These are phyloP conservation scores for Fraxinus ornus DNA, from an alignment of 305 asterid genomes.

Conservation along the genomic window DNA sequence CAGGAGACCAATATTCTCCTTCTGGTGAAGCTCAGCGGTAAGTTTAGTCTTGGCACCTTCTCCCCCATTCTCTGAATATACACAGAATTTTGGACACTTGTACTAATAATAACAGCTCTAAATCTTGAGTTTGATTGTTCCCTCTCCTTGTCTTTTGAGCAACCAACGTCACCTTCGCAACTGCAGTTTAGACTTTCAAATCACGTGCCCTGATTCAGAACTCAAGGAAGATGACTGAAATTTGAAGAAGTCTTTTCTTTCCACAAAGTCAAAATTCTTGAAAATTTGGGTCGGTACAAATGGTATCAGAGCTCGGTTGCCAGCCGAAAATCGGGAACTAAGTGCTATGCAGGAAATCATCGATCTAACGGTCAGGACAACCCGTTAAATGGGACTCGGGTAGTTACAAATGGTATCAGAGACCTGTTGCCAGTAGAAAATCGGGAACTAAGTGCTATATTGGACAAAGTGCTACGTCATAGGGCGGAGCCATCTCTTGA, in stretches of 20 bases:
- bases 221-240: not conserved
- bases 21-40: constrained; percentile 46
- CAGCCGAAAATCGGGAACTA: too few species aligned
- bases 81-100: not conserved
- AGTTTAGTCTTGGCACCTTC: constrained; percentile 28
- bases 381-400: too few species aligned
- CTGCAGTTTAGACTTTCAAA: not conserved
- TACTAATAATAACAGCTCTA: not conserved
- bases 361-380: too few species aligned
- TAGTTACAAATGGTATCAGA: too few species aligned
- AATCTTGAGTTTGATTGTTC: not conserved
- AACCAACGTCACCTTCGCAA: not conserved
- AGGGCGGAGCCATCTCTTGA: too few species aligned
- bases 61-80: not conserved
- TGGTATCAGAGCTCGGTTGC: too few species aligned
- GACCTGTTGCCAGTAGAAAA: too few species aligned
- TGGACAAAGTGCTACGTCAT: too few species aligned
- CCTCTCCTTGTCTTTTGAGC: not conserved
- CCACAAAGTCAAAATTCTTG: not conserved
- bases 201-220: not conserved
- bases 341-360: too few species aligned
- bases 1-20: constrained; percentile 41
- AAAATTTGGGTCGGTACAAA: too few species aligned
- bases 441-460: too few species aligned
- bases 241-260: not conserved